A percentile compares a stretch with the other conserved stretches of the same genome.
phyloP scores from a whole-genome alignment of 257 asterid genomes.

The Solanum arcanum region DNA sequence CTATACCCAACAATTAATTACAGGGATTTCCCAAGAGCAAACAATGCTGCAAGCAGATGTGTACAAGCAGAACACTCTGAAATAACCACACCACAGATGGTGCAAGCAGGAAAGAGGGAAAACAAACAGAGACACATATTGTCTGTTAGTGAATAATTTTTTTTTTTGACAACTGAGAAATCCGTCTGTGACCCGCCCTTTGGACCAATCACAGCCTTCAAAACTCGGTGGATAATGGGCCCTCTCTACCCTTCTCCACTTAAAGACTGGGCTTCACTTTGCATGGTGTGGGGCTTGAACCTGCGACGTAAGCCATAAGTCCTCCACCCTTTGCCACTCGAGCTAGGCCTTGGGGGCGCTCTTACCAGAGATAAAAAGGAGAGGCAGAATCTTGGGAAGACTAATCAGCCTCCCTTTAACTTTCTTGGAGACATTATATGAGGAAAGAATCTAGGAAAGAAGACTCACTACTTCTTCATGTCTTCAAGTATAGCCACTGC shows the following conservation, averaged over 20 bases:
- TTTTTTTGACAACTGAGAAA: too few relatives aligned
- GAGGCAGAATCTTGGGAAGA: neutral
- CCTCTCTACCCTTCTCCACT: too few relatives aligned
- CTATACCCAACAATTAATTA: neutral
- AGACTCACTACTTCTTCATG: constrained; percentile 59
- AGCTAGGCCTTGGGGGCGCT: too few relatives aligned
- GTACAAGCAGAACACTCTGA: neutral
- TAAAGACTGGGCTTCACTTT: too few relatives aligned
- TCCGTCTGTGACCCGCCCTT: too few relatives aligned
- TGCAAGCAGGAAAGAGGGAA: neutral
- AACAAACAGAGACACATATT: neutral
- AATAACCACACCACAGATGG: neutral
- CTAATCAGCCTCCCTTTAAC: neutral
- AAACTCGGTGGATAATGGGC: too few relatives aligned
- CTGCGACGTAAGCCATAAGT: too few relatives aligned
- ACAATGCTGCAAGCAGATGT: neutral
- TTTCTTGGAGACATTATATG: neutral
- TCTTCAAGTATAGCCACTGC: constrained; percentile 89
- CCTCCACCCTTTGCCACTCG: too few relatives aligned
- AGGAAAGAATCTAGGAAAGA: constrained; percentile 6
- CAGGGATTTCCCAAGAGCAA: neutral
- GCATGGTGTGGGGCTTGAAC: too few relatives aligned
- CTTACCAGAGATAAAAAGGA: neutral
- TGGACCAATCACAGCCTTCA: too few relatives aligned
- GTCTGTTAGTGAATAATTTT: neutral